Evolutionary conservation across 805 yeast genomes (phyloP), one percentile per base, ranked within the genome.

Genomic region (Metschnikowia koreensis): DNA sequence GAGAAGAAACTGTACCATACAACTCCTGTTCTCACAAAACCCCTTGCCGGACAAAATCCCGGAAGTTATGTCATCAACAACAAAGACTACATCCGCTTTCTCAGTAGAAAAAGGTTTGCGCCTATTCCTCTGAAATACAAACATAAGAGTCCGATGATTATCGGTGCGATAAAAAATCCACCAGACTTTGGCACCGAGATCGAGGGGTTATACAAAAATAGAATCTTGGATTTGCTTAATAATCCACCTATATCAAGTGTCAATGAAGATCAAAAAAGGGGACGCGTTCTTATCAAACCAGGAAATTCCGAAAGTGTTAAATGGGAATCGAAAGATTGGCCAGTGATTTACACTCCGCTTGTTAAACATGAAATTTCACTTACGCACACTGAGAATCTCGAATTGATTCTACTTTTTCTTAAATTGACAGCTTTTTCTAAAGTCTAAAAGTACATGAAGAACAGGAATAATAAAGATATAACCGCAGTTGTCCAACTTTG

Each of bases 41-140:
- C 58, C n/a, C 41, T 17, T 10, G 38, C 42, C 34, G 59, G 60
- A 6, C 57, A 54, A 28, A 50, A 56, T 31, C 64, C 71, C 1
- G 64, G 67, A 6, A 60, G 60, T 37, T 69, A 69, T 57, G 61
- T 68, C 34, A 44, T 69, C 36, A 64, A 63, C 28, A 64, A 58
- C 51, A 45, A 55, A 29, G 36, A 33, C 33, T 68, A 63, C 47
- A 41, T 70, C 12, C 53, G 61, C 4, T 48, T 65, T 27, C 52
- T 57, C 12, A 38, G 34, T n/a, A 54, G 51, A 5, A 57, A 58
- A 34, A 56, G 54, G n/a, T 64, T 64, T 57, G 49, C 53, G 15
- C 60, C 63, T 15, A 41, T 61, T 8, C 71, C 75, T 6, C 52
- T 61, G 47, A 70, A 70, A 55, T 59, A 60, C 41, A 57, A 52